phyloP scores from a whole-genome alignment of 73 alveolate species.

The Vitrella brassicaformis region DNA sequence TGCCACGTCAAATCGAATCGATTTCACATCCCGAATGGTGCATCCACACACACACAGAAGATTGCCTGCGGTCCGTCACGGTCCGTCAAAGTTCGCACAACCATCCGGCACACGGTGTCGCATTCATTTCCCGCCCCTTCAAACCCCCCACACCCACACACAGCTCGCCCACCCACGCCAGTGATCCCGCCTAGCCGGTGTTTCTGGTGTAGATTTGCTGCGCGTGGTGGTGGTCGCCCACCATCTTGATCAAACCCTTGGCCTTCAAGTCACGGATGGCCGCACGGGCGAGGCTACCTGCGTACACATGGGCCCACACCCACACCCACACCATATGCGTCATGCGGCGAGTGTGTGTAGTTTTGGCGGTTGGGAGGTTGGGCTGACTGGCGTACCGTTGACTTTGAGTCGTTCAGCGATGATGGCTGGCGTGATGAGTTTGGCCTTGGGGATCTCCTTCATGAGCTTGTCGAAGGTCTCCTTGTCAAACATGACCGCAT shows the following conservation, averaged over 20 bases:
- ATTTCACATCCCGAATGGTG: no score
- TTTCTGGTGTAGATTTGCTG: not conserved
- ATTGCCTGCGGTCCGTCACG: no score
- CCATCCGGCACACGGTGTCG: no score
- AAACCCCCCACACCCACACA: no score
- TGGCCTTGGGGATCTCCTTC: constrained; percentile 62
- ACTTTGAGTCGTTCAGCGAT: constrained; percentile 55
- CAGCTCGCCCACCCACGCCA: no score
- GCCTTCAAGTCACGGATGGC: constrained; percentile 56
- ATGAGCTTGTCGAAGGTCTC: constrained; percentile 57
- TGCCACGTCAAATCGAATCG: no score
- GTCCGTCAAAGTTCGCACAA: no score
- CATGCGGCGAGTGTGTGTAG: not conserved
- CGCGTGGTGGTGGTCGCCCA: constrained; percentile 46
- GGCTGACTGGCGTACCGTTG: constrained; percentile 9
- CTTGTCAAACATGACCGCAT: constrained; percentile 57
- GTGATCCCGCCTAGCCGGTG: not conserved
- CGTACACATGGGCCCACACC: no score
- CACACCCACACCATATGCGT: not conserved
- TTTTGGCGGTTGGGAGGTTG: not conserved
- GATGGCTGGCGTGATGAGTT: constrained; percentile 51
- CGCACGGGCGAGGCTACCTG: constrained; percentile 51
- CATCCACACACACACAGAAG: no score
- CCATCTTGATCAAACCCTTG: constrained; percentile 49
- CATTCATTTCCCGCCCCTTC: no score